phyloP scores from a whole-genome alignment of 2,329 filamentous ascomycete genomes.

The Calonectria honghensis region DNA sequence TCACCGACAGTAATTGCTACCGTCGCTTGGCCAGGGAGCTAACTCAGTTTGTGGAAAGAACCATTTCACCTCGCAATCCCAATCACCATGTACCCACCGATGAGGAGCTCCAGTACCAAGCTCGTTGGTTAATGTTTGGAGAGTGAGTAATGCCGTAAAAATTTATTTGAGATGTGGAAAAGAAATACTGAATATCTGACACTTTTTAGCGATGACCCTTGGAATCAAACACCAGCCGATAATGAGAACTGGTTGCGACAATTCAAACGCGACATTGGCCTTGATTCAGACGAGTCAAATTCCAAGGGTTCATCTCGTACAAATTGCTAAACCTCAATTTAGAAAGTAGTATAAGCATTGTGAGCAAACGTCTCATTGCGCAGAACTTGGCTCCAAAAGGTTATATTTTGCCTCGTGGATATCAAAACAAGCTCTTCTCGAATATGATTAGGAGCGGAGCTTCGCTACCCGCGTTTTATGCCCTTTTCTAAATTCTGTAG shows the following conservation, averaged over 20 bases:
- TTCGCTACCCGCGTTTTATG: not conserved
- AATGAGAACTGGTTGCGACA: conserved; percentile 57
- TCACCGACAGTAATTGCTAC: conserved; percentile 50
- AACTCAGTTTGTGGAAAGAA: conserved; percentile 46
- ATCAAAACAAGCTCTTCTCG: not conserved
- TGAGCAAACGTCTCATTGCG: not conserved
- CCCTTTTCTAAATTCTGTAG: conserved; percentile 61
- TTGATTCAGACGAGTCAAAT: conserved; percentile 10
- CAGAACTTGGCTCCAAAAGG: not conserved
- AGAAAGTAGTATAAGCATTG: not conserved
- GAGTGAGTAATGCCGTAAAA: conserved; percentile 44
- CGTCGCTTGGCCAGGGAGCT: conserved; percentile 45
- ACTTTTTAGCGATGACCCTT: conserved; percentile 57
- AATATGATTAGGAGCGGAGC: not conserved
- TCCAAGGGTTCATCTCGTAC: not conserved
- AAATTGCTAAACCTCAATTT: not conserved
- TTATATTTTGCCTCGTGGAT: not conserved
- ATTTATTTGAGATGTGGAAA: not conserved
- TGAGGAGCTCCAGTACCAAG: conserved; percentile 58
- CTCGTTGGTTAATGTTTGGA: conserved; percentile 56
- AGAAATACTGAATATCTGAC: not conserved
- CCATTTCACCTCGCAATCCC: conserved; percentile 55
- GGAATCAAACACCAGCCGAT: conserved; percentile 63
- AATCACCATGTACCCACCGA: conserved; percentile 57
- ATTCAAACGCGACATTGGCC: conserved; percentile 35